These are phyloP conservation scores for Stachybotrys chlorohalonatus DNA, from an alignment of 2,329 filamentous ascomycete genomes.

Conservation along the genomic window DNA sequence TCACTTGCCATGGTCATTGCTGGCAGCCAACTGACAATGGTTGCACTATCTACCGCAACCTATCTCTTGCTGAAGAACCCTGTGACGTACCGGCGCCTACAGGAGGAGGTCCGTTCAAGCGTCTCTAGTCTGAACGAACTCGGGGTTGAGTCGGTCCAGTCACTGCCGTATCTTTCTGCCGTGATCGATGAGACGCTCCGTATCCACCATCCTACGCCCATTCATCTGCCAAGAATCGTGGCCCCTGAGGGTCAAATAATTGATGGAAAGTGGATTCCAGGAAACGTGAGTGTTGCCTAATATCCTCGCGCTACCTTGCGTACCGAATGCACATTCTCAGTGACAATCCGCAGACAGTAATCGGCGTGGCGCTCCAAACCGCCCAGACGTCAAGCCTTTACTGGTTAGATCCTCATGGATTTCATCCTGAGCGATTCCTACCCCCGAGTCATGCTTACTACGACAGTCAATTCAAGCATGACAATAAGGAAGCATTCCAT, in stretches of 20 bases:
- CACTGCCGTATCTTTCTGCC: not conserved
- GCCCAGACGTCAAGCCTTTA: not conserved
- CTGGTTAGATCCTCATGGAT: not conserved
- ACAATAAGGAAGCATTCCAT: not conserved
- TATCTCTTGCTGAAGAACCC: not conserved
- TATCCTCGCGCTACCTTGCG: not conserved
- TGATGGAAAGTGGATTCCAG: not conserved
- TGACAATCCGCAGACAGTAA: not conserved
- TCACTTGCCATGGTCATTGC: not conserved
- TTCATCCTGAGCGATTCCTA: not conserved
- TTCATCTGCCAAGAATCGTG: not conserved
- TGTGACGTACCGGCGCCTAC: not conserved
- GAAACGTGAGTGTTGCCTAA: not conserved
- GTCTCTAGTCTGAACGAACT: not conserved
- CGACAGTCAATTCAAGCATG: not conserved
- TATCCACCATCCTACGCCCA: not conserved
- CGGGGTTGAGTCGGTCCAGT: not conserved
- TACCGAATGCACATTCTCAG: not conserved
- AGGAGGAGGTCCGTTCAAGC: not conserved
- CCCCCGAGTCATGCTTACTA: not conserved
- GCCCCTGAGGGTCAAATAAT: not conserved
- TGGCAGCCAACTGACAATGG: not conserved
- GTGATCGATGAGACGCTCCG: not conserved
- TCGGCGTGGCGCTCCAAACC: not conserved
- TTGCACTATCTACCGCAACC: not conserved